phyloP scores from a whole-genome alignment of 1,284 basidiomycete species.

The Chalciporus sp. region DNA sequence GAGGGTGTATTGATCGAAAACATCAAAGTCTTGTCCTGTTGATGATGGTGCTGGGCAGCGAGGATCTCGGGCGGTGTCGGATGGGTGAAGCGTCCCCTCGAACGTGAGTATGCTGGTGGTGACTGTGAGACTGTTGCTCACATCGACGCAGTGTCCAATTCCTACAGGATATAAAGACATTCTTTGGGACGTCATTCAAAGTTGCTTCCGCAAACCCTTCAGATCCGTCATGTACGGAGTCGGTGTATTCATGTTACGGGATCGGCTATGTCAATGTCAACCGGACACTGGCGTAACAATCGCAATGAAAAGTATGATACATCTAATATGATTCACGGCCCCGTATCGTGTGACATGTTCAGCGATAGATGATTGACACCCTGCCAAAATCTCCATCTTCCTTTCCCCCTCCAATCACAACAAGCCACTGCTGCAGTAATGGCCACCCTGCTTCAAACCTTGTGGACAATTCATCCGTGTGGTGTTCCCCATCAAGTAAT shows the following conservation, averaged over 20 bases:
- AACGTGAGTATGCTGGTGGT: constrained; percentile 60
- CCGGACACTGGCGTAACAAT: constrained; percentile 59
- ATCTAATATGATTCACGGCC: neutral
- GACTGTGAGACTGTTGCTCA: constrained; percentile 9
- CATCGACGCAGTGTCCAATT: constrained; percentile 75
- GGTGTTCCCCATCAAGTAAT: constrained; percentile 84
- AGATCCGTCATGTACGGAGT: constrained; percentile 51
- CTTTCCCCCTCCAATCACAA: constrained; percentile 59
- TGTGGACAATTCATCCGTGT: constrained; percentile 89
- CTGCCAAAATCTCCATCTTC: constrained; percentile 50
- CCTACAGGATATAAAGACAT: constrained; percentile 78
- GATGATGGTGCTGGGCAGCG: constrained; percentile 93
- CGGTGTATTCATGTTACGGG: constrained; percentile 79
- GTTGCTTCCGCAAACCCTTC: constrained; percentile 52
- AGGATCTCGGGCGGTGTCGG: constrained; percentile 90
- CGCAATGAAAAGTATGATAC: neutral
- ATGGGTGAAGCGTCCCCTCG: constrained; percentile 82
- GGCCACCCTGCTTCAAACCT: constrained; percentile 85
- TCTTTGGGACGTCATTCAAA: constrained; percentile 78
- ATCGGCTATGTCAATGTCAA: constrained; percentile 79
- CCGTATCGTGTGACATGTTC: constrained; percentile 4
- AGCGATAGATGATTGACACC: constrained; percentile 53
- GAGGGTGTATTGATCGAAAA: constrained; percentile 90
- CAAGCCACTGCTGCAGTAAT: constrained; percentile 76
- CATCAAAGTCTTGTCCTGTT: constrained; percentile 90